phyloP scores from a whole-genome alignment of 768 basidiomycete species.

The Lenzites betulinus region DNA sequence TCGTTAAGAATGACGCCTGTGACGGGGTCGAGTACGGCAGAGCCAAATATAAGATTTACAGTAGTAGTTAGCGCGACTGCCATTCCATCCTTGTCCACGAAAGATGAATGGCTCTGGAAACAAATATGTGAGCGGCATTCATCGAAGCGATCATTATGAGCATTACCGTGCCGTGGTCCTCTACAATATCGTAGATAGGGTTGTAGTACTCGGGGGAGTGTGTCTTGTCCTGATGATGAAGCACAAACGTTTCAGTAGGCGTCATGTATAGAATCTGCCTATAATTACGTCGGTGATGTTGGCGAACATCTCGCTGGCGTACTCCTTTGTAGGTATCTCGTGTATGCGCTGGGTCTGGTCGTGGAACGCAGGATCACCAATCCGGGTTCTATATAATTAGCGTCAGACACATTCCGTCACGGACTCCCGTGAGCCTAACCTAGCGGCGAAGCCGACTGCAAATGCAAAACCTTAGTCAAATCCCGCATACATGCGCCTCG shows the following conservation, averaged over 20 bases:
- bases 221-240: constrained; percentile 62
- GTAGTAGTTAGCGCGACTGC: constrained; percentile 87
- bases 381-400: constrained; percentile 58
- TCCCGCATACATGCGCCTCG: background rate
- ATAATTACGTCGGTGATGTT: constrained; percentile 87
- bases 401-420: constrained; percentile 1
- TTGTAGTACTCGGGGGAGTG: constrained; percentile 84
- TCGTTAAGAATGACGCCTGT: constrained; percentile 92
- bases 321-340: constrained; percentile 70
- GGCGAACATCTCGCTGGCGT: constrained; percentile 55
- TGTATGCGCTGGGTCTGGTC: constrained; percentile 56
- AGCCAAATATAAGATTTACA: constrained; percentile 89
- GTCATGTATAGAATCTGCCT: background rate
- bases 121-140: constrained; percentile 26
- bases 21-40: constrained; percentile 78
- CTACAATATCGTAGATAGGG: constrained; percentile 73
- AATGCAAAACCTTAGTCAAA: background rate
- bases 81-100: constrained; percentile 84
- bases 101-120: constrained; percentile 77
- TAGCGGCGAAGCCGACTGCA: constrained; percentile 65
- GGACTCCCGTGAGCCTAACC: constrained; percentile 36
- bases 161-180: constrained; percentile 91
- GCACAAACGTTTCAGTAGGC: background rate
- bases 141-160: too few relatives aligned
- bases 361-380: constrained; percentile 77